Evolutionary conservation across 371 early-diverging fungal species (phyloP).

Genomic region (Blakeslea trispora): DNA sequence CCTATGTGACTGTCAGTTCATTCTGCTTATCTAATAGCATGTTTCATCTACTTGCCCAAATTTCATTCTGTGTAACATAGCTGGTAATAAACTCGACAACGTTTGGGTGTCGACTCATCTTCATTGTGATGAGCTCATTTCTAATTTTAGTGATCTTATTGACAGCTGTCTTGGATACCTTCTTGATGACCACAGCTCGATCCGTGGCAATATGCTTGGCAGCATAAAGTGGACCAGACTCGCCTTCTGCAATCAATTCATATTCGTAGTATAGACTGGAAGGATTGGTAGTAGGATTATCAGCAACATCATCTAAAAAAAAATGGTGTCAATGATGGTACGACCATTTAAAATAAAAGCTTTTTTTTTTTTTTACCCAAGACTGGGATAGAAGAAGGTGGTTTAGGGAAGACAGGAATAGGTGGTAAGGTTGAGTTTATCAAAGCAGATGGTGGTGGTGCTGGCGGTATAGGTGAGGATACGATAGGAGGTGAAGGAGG

Average conservation of each 20-base stretch:
- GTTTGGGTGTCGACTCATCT: constrained; percentile 61
- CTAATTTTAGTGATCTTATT: constrained; percentile 61
- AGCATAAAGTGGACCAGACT: constrained; percentile 65
- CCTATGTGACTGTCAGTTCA: constrained; percentile 40
- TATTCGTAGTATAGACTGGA: constrained; percentile 38
- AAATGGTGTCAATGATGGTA: too few species aligned
- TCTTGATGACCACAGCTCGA: constrained; percentile 64
- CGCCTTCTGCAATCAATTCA: constrained; percentile 68
- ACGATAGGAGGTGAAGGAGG: too few species aligned
- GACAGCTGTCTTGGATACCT: constrained; percentile 56
- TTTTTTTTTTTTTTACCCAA: too few species aligned
- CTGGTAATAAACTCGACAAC: constrained; percentile 67
- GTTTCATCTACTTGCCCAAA: constrained; percentile 38
- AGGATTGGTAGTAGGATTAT: constrained; percentile 35
- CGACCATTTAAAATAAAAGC: too few species aligned
- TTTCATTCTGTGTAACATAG: constrained; percentile 53
- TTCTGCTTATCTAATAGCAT: too few species aligned
- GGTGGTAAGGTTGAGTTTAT: background rate
- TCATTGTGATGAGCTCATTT: constrained; percentile 67
- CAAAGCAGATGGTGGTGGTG: background rate
- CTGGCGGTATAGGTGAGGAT: too few species aligned
- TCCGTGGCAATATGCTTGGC: constrained; percentile 49
- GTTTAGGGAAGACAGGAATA: background rate
- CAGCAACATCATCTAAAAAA: constrained; percentile 16
- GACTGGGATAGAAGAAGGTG: too few species aligned